Base-by-base conservation (phyloP, 345 rosid species). In the Gossypioides kirkii region DNA sequence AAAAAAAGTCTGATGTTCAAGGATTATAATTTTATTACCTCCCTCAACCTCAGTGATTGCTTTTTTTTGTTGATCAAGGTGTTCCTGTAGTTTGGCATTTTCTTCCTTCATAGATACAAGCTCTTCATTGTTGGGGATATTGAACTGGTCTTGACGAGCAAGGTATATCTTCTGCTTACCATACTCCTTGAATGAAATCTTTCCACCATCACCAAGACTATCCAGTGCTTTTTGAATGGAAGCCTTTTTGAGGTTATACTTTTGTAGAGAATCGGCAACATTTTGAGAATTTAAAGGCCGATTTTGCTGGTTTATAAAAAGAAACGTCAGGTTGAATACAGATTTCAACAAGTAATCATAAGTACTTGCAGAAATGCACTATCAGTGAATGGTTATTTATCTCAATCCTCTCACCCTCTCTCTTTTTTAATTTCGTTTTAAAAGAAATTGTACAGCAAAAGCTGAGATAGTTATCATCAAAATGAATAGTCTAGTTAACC, bases 131-230 rank as follows among this genome's bases (percentile, higher is more conserved):
- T 89, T 88, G 11, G 94, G 97, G 72, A 92, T 91, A 61, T 92
- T 83, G 58, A 91, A 92, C 84, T 89, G 99, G 84, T 91, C 98
- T 80, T 95, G 98, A 74, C 88, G 86, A 66, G 99, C 98, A 49
- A 95, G 71, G 77, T 91, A 92, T 63, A 95, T 78, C 81, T 95
- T 95, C 91, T 95, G 99, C 83, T 95, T 91, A 42, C 98, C 98
- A 74, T 91, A 89, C 87, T 95, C 99, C 81, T 91, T 92, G 75
- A 88, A 92, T 0, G 94, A 85, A 69, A 95, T 91, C 79, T 84
- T 84, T 8, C 94, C 90, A 1, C 73, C 56, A 73, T 95, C 99
- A 46, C 88, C 89, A 45, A 92, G 99, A 72, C 64, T 74, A 80
- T 93, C 99, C 66, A 95, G 77, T 23, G 99, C 89, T 64, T 95